Base-by-base conservation (phyloP, 2,329 filamentous ascomycete species). In the Epichloe hybrida region DNA sequence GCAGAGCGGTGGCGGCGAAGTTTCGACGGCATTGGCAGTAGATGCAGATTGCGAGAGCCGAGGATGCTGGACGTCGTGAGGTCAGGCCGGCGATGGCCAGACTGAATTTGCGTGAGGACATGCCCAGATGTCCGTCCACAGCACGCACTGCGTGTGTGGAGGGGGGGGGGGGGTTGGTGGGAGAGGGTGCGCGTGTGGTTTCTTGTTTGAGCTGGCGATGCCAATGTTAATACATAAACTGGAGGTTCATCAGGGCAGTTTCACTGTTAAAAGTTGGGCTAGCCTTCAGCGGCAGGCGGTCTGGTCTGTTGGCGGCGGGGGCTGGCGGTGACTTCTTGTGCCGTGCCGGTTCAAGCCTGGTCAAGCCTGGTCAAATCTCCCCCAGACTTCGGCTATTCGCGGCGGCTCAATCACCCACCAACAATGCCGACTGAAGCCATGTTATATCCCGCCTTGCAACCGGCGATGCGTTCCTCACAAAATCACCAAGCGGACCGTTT, bases 11-110 rank as follows among this genome's bases (percentile, higher is more conserved):
- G 17, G 69, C 66, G 57, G 68, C 68, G 56, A 80, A 73, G 31
- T 67, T 63, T 48, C 68, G 66, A 50, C 73, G 72, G 64, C 73
- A 73, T 68, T 76, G 73, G 64, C 76, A 80, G 48, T 71, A 53
- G 13, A 73, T 61, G 59, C 76, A 79, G 48, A 69, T 57, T 9
- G 72, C 57, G 48, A 64, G 63, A 37, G 62, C 64, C 49, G 61
- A 66, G 20, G 37, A 40, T 15, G 44, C 21, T 11, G 46, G 13
- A 17, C 34, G 27, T 38, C 43, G 52, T 4, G 38, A 41, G 21
- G 57, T 51, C 49, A 65, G 51, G 52, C 60, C 54, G 39, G 56
- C 53, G 41, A 66, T 54, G 47, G 59, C 59, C 56, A 63, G 53
- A 23, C 61, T 58, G 53, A 69, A 56, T 49, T 58, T 60, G 54